Evolutionary conservation across 345 rosid genomes (phyloP), one percentile per base, ranked within the genome.

Genomic region (Ailanthus altissimus): DNA sequence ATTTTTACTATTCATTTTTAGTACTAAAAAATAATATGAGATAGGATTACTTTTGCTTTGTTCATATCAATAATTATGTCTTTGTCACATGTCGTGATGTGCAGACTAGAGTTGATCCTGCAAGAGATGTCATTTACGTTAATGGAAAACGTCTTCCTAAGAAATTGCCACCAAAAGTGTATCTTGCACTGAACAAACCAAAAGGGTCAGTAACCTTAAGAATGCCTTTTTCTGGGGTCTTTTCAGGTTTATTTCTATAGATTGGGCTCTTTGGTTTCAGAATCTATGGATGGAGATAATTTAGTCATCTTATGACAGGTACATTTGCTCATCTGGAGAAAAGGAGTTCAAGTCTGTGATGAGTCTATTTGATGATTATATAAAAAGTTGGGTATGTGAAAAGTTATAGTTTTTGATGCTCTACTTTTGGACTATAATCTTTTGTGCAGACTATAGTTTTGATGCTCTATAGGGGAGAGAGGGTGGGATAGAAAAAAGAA

Each of bases 181-280:
- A 92, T 82, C 79, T 95, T 81, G 96, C 98, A 23, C 84, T 93
- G n/a, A 92, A 95, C 89, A 95, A 95, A 88, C 98, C 99, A 21
- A 95, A 95, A 88, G 98, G 99, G 99, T 95, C 73, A 12, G 98
- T 81, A 61, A 42, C 46, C 46, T 49, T 75, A 56, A 20, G 20
- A 59, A 5, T 25, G 21, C 47, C 71, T 51, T 61, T 66, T 8
- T 20, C 16, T 65, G 67, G 38, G 38, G 38, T 38, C 43, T 77
- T 47, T 66, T 71, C 21, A 61, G 13, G 6, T 40, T 81, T 68
- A 67, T 72, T 57, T 71, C 63, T 14, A n/a, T 28, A 32, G 13
- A 54, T 47, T 46, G 6, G 13, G 0, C 42, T 16, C 16, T 2
- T 63, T 63, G 14, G 25, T 38, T 73, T 82, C 50, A 12, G 67